A percentile compares a stretch with the other conserved stretches of the same genome.
Conservation (phyloP, 495 filamentous ascomycete genomes). For the Sabuloglossum arenarium region DNA sequence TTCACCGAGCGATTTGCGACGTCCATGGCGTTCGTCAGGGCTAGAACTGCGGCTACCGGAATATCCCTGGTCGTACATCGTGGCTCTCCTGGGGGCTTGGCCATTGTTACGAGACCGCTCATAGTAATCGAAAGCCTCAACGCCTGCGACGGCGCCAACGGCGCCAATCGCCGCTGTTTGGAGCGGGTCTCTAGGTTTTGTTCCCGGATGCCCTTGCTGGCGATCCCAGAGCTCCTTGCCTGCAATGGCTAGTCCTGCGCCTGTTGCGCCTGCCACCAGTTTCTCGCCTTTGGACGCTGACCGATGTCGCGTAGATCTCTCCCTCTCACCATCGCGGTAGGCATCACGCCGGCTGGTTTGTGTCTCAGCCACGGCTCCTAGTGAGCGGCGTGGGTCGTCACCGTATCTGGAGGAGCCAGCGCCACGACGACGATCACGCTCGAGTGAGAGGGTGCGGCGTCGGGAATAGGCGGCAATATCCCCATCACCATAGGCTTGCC, state of each 20-base stretch:
- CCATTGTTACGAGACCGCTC: background rate
- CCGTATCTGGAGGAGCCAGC: slow-evolving; percentile 1
- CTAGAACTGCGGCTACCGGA: background rate
- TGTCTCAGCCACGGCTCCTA: background rate
- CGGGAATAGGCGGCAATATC: background rate
- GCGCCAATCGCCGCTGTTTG: slow-evolving; percentile 2
- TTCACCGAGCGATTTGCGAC: slow-evolving; percentile 50
- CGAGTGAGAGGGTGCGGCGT: slow-evolving; percentile 1
- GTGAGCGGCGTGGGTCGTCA: slow-evolving; percentile 1
- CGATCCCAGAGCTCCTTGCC: slow-evolving; percentile 6
- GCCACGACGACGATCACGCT: background rate
- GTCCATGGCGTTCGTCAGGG: background rate
- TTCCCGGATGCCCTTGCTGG: background rate
- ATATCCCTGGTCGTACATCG: background rate
- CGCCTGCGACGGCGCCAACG: slow-evolving; percentile 7
- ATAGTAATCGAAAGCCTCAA: background rate
- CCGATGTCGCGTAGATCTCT: background rate
- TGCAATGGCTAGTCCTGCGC: slow-evolving; percentile 5
- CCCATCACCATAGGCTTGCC: background rate
- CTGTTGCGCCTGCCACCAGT: slow-evolving; percentile 1
- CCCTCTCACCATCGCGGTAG: background rate
- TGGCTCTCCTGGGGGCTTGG: background rate
- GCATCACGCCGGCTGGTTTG: background rate
- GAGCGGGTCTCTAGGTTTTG: background rate
- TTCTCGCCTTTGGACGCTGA: slow-evolving; percentile 2